Conservation (phyloP, 2,329 filamentous ascomycete genomes). For the Colletotrichum agaves region DNA sequence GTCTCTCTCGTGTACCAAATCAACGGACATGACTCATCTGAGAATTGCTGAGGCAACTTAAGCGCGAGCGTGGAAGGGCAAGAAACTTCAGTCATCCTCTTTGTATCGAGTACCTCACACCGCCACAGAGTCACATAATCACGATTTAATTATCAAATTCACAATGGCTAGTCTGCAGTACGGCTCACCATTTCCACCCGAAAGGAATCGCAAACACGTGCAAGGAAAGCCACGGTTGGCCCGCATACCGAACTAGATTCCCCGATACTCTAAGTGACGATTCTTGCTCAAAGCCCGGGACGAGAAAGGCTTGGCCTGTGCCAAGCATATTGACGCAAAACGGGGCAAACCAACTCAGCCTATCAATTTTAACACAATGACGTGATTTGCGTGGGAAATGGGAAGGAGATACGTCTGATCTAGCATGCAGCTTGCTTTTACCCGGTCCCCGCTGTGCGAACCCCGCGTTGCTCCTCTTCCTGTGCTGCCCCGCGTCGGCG, state of each 20-base stretch:
- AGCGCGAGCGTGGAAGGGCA: no score
- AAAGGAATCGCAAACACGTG: background rate
- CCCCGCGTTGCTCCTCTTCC: slow-evolving; percentile 12
- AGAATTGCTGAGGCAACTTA: background rate
- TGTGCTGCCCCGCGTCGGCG: slow-evolving; percentile 8
- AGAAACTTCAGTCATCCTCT: no score
- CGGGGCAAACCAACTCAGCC: slow-evolving; percentile 31
- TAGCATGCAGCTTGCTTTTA: slow-evolving; percentile 14
- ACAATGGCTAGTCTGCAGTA: background rate
- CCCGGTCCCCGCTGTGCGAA: slow-evolving; percentile 17
- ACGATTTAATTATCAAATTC: slow-evolving; percentile 8
- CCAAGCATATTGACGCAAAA: background rate
- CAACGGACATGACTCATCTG: background rate
- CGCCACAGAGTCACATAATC: background rate
- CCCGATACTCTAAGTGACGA: slow-evolving; percentile 8
- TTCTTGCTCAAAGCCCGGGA: slow-evolving; percentile 4
- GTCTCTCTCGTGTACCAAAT: background rate
- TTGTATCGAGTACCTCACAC: background rate
- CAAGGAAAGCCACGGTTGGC: background rate
- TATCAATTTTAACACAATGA: slow-evolving; percentile 17
- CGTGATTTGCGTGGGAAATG: background rate
- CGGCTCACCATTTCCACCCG: background rate
- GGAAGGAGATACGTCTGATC: slow-evolving; percentile 13
- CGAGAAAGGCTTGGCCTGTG: slow-evolving; percentile 18
- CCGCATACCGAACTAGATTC: background rate